Percentiles rank a stretch among this genome's conserved stretches.
phyloP scores from a whole-genome alignment of 441 rosid genomes.

The Lagerstroemia fauriei region DNA sequence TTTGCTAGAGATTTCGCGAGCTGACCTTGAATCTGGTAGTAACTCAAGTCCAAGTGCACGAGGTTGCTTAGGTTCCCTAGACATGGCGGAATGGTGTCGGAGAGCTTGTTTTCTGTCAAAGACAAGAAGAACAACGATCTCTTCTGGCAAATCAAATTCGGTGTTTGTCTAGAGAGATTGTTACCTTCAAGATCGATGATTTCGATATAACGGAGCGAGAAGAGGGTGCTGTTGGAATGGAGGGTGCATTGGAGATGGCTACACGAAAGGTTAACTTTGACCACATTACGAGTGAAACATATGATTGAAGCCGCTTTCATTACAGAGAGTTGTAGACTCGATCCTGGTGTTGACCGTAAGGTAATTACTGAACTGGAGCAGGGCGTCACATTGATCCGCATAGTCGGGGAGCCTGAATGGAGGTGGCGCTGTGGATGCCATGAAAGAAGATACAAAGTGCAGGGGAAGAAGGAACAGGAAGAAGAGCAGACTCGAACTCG shows the following conservation, averaged over 20 bases:
- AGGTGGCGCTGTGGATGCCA: not conserved
- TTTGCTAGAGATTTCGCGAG: not conserved
- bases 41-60: not conserved
- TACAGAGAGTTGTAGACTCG: not conserved
- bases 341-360: not conserved
- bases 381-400: not conserved
- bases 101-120: not conserved
- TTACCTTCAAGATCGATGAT: slow-evolving; percentile 15
- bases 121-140: not conserved
- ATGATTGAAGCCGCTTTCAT: not conserved
- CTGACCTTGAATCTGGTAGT: not conserved
- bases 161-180: not conserved
- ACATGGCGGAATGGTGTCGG: slow-evolving; percentile 6
- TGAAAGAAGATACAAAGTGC: not conserved
- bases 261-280: slow-evolving; percentile 28
- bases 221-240: slow-evolving; percentile 29
- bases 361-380: not conserved
- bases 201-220: slow-evolving; percentile 8
- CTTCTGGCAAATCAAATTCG: not conserved
- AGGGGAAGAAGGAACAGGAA: not conserved
- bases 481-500: not conserved
- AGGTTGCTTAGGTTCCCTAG: not conserved
- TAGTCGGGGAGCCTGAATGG: not conserved
- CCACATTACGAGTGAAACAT: slow-evolving; percentile 15
- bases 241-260: slow-evolving; percentile 26